Evolutionary conservation across 768 basidiomycete species (phyloP).

Genomic region (Pulveroboletus ravenelii): DNA sequence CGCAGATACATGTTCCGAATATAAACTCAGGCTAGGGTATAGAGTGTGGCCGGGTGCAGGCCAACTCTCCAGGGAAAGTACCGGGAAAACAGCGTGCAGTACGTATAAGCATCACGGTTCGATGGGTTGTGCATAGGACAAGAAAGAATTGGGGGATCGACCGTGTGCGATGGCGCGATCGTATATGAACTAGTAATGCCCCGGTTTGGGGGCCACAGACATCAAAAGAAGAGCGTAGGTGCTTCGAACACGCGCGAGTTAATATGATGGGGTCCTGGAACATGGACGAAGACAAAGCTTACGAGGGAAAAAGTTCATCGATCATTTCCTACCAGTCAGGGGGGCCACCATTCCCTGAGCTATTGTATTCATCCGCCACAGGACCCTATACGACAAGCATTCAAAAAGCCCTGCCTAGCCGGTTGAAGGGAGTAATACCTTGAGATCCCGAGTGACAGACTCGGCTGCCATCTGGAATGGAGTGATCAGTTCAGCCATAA

Average conservation of each 20-base stretch:
- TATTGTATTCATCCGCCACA: constrained; percentile 17
- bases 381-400: constrained; percentile 13
- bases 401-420: constrained; percentile 1
- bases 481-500: neutral
- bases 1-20: neutral
- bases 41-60: constrained; percentile 4
- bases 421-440: constrained; percentile 9
- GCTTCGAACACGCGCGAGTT: constrained; percentile 6
- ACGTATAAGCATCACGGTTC: constrained; percentile 4
- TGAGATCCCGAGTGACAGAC: neutral
- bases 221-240: neutral
- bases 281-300: constrained; percentile 1
- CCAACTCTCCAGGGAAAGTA: neutral
- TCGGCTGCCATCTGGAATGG: constrained; percentile 12
- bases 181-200: constrained; percentile 8
- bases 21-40: constrained; percentile 5
- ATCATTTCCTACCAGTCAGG: constrained; percentile 27
- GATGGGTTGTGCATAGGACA: constrained; percentile 3
- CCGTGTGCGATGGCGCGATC: constrained; percentile 2
- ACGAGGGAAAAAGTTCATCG: constrained; percentile 4
- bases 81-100: constrained; percentile 4
- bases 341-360: constrained; percentile 5
- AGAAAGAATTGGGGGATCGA: constrained; percentile 9
- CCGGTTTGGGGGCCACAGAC: constrained; percentile 7
- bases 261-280: neutral